Conservation (phyloP, 495 filamentous ascomycete genomes). For the Astrothelium subdiscretum region DNA sequence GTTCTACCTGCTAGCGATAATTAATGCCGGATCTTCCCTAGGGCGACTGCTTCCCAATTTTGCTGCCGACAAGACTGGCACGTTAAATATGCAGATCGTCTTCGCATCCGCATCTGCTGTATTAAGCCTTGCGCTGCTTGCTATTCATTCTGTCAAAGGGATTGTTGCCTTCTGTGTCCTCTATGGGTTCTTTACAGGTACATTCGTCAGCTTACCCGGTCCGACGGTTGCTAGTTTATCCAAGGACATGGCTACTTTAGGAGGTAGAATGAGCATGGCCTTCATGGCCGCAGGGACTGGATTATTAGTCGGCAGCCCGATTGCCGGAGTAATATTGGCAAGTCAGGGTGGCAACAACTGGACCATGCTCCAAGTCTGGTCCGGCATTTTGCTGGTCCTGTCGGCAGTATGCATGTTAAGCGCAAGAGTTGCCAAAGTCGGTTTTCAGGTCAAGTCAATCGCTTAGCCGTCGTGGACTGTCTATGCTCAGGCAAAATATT, state of each 20-base stretch:
- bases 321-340: not conserved
- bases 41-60: conserved; percentile 56
- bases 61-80: conserved; percentile 49
- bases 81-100: conserved; percentile 42
- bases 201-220: conserved; percentile 35
- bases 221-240: conserved; percentile 7
- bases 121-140: conserved; percentile 35
- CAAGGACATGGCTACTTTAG: conserved; percentile 5
- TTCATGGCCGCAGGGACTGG: not conserved
- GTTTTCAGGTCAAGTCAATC: not conserved
- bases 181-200: conserved; percentile 55
- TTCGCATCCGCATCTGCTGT: conserved; percentile 30
- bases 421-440: not conserved
- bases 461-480: no score
- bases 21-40: conserved; percentile 42
- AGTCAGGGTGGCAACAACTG: not conserved
- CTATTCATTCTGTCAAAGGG: conserved; percentile 34
- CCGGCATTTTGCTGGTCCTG: not conserved
- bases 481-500: no score
- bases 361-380: not conserved
- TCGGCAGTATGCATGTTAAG: not conserved
- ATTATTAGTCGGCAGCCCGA: not conserved
- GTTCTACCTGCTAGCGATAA: conserved; percentile 37
- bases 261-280: conserved; percentile 3
- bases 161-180: conserved; percentile 45